A percentile compares a stretch with the other conserved stretches of the same genome.
Conservation (phyloP, 495 filamentous ascomycete genomes). For the Amniculicola lignicola region DNA sequence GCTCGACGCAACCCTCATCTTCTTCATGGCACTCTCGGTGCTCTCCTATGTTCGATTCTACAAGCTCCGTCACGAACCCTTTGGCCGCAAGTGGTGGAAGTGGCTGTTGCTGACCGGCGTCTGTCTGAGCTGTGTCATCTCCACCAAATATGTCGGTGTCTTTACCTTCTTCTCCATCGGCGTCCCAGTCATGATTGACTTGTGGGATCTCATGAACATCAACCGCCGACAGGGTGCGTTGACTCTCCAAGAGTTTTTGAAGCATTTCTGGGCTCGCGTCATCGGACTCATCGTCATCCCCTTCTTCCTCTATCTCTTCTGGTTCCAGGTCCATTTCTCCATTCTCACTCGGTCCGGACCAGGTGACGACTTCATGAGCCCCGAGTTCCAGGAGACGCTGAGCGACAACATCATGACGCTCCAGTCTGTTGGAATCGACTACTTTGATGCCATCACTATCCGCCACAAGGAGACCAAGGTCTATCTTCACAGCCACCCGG, state of each 20-base stretch:
- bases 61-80: constrained; percentile 86
- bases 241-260: constrained; percentile 71
- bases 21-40: constrained; percentile 92
- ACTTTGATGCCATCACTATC: constrained; percentile 83
- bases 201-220: constrained; percentile 92
- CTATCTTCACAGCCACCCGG: constrained; percentile 89
- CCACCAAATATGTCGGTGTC: constrained; percentile 93
- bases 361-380: constrained; percentile 98
- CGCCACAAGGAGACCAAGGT: constrained; percentile 96
- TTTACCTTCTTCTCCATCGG: constrained; percentile 98
- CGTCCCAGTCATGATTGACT: constrained; percentile 84
- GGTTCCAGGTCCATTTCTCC: constrained; percentile 98
- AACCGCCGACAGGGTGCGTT: constrained; percentile 75
- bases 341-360: constrained; percentile 86
- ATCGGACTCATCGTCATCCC: constrained; percentile 83
- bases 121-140: constrained; percentile 93
- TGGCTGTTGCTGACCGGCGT: constrained; percentile 96
- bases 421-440: constrained; percentile 80
- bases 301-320: constrained; percentile 97
- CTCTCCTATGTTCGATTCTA: constrained; percentile 96
- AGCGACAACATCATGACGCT: constrained; percentile 89
- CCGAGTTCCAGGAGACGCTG: constrained; percentile 94
- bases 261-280: constrained; percentile 83
- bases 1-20: constrained; percentile 87
- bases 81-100: constrained; percentile 98